Base-by-base conservation (phyloP, 768 basidiomycete genomes). In the Porpolomopsis calyptriformis region DNA sequence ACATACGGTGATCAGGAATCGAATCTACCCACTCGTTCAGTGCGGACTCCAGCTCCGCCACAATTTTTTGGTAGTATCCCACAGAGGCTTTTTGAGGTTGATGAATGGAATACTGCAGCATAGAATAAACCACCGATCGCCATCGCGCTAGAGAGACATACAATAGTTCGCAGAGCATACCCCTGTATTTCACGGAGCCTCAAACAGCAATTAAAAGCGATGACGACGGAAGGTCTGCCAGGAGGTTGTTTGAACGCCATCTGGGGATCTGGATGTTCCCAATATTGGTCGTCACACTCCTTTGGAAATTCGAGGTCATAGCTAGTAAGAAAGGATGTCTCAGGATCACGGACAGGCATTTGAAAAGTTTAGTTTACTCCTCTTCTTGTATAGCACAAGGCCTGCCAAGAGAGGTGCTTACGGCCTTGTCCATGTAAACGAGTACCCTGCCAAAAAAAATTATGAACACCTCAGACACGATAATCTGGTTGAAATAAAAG, bases 341-440 rank as follows among this genome's bases (percentile, higher is more conserved):
- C 9, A 10, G 8, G 22, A 16, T 45, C 31, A 50, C 35, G 24
- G 2, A 48, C 35, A 26, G 19, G 26, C 11, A 37, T 43, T 40
- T 14, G 12, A 45, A 19, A n/a, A 18, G 9, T 31, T 23, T 3
- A 4, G 22, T 25, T 34, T 68, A 79, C 78, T 85, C 84, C 57
- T 84, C 83, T 50, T 87, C 85, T 45, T 82, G 79, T 4, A 88
- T 65, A 2, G 76, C 75, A 54, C 80, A 75, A 3, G 83, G 80
- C 16, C 86, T 69, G 1, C 87, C 87, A 23, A 80, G 67, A 8
- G 67, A 63, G 0, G 71, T 60, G 39, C 76, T 74, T n/a, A 68
- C 51, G 20, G 64, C 49, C 40, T 75, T 58, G 53, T 81, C 78
- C 27, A 77, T 59, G 22, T 54, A 61, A 20, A 76, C 58, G 9